Evolutionary conservation across 179 eudicot species (phyloP).

Genomic region (Dionaea muscipula): DNA sequence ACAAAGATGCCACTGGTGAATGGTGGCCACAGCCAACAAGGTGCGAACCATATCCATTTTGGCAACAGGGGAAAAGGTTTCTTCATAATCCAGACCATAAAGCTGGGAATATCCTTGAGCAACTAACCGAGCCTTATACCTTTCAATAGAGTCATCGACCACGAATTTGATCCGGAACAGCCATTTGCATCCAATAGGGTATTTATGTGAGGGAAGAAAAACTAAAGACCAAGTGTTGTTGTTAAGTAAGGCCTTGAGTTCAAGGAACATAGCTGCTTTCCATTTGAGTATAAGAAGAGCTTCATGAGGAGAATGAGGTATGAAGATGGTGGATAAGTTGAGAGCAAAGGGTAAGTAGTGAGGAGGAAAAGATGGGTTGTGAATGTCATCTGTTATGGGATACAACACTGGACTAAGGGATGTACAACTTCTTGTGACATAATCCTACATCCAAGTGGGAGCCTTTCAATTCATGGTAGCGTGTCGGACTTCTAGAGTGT

Average conservation of each 20-base stretch:
- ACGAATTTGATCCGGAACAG: neutral
- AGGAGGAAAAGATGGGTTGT: no score
- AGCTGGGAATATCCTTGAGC: neutral
- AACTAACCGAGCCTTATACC: neutral
- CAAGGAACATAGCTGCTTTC: neutral
- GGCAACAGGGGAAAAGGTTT: neutral
- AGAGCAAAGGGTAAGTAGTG: no score
- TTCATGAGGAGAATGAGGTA: neutral
- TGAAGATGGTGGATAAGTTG: no score
- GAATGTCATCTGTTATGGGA: no score
- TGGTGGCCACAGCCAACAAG: neutral
- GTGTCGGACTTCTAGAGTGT: no score
- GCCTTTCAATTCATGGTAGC: no score
- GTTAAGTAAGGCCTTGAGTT: neutral
- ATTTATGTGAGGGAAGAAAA: neutral
- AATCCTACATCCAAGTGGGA: no score
- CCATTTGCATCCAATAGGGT: slow-evolving; percentile 1
- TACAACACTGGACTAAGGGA: no score
- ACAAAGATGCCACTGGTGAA: neutral
- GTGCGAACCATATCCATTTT: neutral
- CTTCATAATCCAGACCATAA: neutral
- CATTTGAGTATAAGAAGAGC: neutral
- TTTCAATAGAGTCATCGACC: neutral
- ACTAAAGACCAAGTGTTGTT: neutral
- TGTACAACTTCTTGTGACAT: no score